Base-by-base conservation (phyloP, 208 protist genomes). In the Wallacemonas sp. region DNA sequence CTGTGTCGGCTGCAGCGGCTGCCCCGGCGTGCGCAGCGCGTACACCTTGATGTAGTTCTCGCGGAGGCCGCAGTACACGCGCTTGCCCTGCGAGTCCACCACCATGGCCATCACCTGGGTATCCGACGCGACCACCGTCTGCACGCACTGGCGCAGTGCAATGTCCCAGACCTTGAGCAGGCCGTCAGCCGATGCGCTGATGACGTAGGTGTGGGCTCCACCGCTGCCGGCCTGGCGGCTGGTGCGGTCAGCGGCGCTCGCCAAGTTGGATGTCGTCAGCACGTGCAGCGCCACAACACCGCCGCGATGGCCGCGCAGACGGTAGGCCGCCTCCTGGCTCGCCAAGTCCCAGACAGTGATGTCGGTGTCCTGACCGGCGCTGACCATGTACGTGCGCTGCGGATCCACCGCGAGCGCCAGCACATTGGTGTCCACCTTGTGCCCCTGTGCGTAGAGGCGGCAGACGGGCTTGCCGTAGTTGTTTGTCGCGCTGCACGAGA, bases 271-370 rank as follows among this genome's bases (percentile, higher is more conserved):
- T 31, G 33, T 23, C 4, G 79, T 78, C 26, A 96, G 65, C 36
- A 95, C 87, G 16, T 79, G 39, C 2, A 97, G 65, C 3, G 72
- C 84, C 0, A 93, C 84, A 25, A 97, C 74, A 20, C 81, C 87
- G 26, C 88, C 87, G 33, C 89, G 86, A 59, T 98, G 94, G 1
- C 94, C 94, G 29, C 86, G 79, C 29, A 98, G 80, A 14, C 91
- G 86, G 69, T 83, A 97, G 7, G 70, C 39, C 1, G 88, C 57
- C 71, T 96, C 88, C 54, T 91, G 74, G 12, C 76, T 79, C 12
- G 81, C 74, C 22, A 99, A 69, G 76, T 99, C 99, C 98, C 98
- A 99, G 12, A 99, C 85, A 8, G 99, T 97, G 49, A 99, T 85
- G 69, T 99, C 96, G 3, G 97, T 99, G 80, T 99, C 99, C 32